phyloP scores from a whole-genome alignment of 305 asterid genomes.

The Fraxinus sp. region DNA sequence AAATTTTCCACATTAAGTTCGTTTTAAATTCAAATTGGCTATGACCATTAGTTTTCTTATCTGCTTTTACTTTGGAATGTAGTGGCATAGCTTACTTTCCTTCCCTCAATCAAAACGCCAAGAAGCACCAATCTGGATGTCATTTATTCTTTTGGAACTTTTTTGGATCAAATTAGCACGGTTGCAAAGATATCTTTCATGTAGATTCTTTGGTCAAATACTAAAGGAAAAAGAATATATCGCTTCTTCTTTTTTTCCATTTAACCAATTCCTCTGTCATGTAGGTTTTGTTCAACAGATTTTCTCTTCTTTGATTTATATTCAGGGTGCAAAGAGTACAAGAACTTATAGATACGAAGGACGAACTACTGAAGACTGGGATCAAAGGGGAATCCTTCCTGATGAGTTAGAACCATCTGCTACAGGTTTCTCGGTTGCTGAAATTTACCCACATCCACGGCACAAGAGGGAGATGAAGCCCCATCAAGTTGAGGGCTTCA shows the following conservation, averaged over 20 bases:
- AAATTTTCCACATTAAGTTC: neutral
- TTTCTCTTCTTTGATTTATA: neutral
- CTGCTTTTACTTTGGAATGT: neutral
- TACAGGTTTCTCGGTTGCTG: slow-evolving; percentile 15
- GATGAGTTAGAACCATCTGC: neutral
- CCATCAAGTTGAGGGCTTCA: neutral
- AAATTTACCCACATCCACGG: neutral
- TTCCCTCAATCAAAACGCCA: neutral
- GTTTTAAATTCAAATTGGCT: neutral
- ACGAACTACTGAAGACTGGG: neutral
- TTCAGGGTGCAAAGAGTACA: neutral
- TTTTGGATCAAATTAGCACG: neutral
- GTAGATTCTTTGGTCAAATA: neutral
- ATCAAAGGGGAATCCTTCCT: neutral
- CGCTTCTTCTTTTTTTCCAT: neutral
- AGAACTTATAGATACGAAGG: neutral
- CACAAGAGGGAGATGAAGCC: slow-evolving; percentile 3
- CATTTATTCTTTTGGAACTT: neutral
- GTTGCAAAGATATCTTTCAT: neutral
- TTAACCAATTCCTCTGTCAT: neutral
- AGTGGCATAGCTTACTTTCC: neutral
- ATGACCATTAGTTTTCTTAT: neutral
- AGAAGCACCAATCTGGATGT: neutral
- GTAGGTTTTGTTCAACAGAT: neutral
- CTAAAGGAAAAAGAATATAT: neutral